Evolutionary conservation across 371 early-diverging fungal genomes (phyloP), one percentile per base, ranked within the genome.

Genomic region (Saksenaea oblongispora): DNA sequence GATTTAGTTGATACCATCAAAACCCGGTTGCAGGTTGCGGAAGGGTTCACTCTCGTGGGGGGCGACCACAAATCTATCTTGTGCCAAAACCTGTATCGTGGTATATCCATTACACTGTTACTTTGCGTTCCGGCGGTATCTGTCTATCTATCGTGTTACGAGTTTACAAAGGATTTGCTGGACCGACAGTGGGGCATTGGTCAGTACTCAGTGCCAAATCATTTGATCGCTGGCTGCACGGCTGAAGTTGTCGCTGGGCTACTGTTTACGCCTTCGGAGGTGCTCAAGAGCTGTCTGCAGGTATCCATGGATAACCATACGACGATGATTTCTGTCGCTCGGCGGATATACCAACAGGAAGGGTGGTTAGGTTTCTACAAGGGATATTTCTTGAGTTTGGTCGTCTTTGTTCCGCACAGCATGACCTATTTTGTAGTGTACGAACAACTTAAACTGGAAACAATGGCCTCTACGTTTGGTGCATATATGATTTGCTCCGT

Each of bases 251-350:
- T 71, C 0, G 83, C 85, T 0, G 85, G 86, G 15, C 58, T 84
- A 18, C 70, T 87, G 10, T 87, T 88, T 84, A 93, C 93, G 5
- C 94, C 94, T 3, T 91, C 93, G 91, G 94, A 93, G 73, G 87
- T 94, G 3, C 62, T 94, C 62, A 94, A 94, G 65, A 88, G 82
- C 57, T 80, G 83, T 54, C 72, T 89, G 36, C 94, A 94, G 63
- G 73, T 72, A 37, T 26, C 66, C 34, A 28, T 36, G 17, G 34
- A 36, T 41, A 13, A 34, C 3, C 9, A 22, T 36, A 39, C 26
- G 26, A 31, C 37, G n/a, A 17, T 22, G 35, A 22, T 27, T 10
- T 47, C 51, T n/a, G 10, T 47, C 10, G 51, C 51, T 22, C 22
- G 10, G 17, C 51, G 51, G 1, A 47, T 47, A 18, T 47, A 22